These are phyloP conservation scores for Pisolithus orientalis DNA, from an alignment of 768 basidiomycete species.

Conservation along the genomic window DNA sequence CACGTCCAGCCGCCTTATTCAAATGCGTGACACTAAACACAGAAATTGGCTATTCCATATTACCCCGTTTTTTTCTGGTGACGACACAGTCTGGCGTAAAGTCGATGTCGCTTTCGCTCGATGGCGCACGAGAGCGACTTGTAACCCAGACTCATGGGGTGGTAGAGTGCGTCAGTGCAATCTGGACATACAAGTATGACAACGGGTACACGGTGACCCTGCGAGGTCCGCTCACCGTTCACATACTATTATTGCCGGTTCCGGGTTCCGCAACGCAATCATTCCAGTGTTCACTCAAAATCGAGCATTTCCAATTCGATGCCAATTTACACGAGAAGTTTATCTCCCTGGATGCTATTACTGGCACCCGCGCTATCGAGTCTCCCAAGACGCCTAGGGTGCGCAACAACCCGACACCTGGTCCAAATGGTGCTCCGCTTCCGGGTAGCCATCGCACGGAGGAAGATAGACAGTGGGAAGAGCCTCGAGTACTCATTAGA, in stretches of 20 bases:
- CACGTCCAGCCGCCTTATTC: too few relatives aligned
- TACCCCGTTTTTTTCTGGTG: slow-evolving; percentile 80
- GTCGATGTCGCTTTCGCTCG: slow-evolving; percentile 74
- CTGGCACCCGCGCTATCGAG: slow-evolving; percentile 42
- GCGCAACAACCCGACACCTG: slow-evolving; percentile 30
- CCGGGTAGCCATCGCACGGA: slow-evolving; percentile 26
- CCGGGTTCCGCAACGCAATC: slow-evolving; percentile 16
- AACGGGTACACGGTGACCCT: slow-evolving; percentile 78
- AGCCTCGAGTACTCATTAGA: slow-evolving; percentile 55
- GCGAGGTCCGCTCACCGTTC: slow-evolving; percentile 66
- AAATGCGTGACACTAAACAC: slow-evolving; percentile 23
- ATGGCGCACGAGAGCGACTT: slow-evolving; percentile 66
- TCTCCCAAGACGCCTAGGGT: slow-evolving; percentile 32
- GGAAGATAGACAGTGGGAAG: slow-evolving; percentile 61
- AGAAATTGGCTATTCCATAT: slow-evolving; percentile 78
- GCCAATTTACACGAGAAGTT: slow-evolving; percentile 69
- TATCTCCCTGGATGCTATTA: slow-evolving; percentile 58
- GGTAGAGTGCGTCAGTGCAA: slow-evolving; percentile 65
- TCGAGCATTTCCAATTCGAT: slow-evolving; percentile 71
- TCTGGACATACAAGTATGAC: slow-evolving; percentile 78
- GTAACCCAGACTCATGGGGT: slow-evolving; percentile 40
- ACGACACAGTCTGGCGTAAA: slow-evolving; percentile 82
- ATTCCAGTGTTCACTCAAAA: slow-evolving; percentile 41
- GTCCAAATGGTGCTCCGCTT: slow-evolving; percentile 19
- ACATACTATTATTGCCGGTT: slow-evolving; percentile 38